phyloP scores from a whole-genome alignment of 495 filamentous ascomycete species.

The Lasiosphaeriaceae sp. region DNA sequence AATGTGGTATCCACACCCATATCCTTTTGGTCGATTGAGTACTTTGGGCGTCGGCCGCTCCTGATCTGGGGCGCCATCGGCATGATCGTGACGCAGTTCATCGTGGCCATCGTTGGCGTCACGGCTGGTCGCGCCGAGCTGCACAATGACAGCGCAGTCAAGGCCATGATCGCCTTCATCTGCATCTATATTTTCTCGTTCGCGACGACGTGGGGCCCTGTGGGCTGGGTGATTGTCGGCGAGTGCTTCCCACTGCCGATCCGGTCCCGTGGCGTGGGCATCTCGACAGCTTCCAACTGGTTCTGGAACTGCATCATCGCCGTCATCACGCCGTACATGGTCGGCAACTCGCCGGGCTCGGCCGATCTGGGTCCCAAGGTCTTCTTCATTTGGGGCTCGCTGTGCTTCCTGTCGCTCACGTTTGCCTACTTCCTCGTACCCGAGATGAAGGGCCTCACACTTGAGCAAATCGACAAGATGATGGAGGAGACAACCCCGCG shows the following conservation, averaged over 20 bases:
- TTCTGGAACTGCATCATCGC: conserved; percentile 76
- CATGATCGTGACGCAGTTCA: conserved; percentile 79
- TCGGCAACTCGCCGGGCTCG: conserved; percentile 58
- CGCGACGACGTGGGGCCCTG: conserved; percentile 73
- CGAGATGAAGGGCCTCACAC: conserved; percentile 81
- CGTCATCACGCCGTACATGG: conserved; percentile 74
- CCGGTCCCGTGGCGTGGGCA: conserved; percentile 71
- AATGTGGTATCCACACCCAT: conserved; percentile 78
- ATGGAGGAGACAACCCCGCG: conserved; percentile 72
- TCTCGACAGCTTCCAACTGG: conserved; percentile 83
- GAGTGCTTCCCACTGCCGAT: conserved; percentile 84
- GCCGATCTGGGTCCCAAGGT: conserved; percentile 67
- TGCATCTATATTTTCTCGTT: conserved; percentile 85
- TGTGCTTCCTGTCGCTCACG: conserved; percentile 58
- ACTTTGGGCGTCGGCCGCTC: conserved; percentile 70
- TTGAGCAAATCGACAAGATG: conserved; percentile 87
- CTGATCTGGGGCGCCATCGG: conserved; percentile 71
- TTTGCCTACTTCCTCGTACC: conserved; percentile 77
- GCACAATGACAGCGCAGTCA: conserved; percentile 56
- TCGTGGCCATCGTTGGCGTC: conserved; percentile 70
- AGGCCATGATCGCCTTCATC: conserved; percentile 67
- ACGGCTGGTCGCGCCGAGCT: conserved; percentile 43
- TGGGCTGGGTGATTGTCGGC: conserved; percentile 77
- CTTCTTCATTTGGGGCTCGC: conserved; percentile 73
- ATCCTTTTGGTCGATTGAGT: conserved; percentile 78